Conservation (phyloP, 768 basidiomycete species). For the Mycena galericulata region DNA sequence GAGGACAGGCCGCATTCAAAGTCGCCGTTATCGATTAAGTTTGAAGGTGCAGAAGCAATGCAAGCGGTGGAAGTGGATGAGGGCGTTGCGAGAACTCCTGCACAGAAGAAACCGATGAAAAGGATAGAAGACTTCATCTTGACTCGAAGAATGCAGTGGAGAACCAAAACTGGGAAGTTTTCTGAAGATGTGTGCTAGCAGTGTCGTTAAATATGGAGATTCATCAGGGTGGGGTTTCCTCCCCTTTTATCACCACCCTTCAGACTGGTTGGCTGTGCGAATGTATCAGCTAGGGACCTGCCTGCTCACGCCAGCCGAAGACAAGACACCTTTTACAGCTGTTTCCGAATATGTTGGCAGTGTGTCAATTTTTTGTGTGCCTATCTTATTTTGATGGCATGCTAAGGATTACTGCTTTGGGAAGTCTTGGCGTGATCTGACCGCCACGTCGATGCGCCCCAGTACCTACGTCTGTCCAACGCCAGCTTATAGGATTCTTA, state of each 20-base stretch:
- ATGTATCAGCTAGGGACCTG: conserved; percentile 10
- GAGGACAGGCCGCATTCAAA: conserved; percentile 13
- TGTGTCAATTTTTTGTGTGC: no score
- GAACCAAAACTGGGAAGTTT: conserved; percentile 8
- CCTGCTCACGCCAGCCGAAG: conserved; percentile 10
- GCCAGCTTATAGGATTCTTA: no score
- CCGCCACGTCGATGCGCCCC: no score
- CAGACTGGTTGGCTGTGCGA: no score
- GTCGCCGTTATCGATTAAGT: conserved; percentile 13
- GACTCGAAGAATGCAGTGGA: conserved; percentile 9
- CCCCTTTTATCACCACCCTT: no score
- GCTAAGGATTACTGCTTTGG: no score
- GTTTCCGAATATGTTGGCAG: no score
- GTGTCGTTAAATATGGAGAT: conserved; percentile 7
- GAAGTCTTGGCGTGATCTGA: no score
- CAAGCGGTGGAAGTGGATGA: conserved; percentile 10
- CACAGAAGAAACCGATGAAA: conserved; percentile 8
- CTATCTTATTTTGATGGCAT: no score
- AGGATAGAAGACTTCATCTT: conserved; percentile 10
- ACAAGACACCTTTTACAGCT: conserved; percentile 9
- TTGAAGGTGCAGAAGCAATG: conserved; percentile 11
- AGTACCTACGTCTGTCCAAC: no score
- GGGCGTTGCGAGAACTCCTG: conserved; percentile 9
- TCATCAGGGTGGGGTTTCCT: conserved; percentile 1
- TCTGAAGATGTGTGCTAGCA: conserved; percentile 11